phyloP scores from a whole-genome alignment of 163 green algal genomes.

The Coccomyxa subellipsoidea region DNA sequence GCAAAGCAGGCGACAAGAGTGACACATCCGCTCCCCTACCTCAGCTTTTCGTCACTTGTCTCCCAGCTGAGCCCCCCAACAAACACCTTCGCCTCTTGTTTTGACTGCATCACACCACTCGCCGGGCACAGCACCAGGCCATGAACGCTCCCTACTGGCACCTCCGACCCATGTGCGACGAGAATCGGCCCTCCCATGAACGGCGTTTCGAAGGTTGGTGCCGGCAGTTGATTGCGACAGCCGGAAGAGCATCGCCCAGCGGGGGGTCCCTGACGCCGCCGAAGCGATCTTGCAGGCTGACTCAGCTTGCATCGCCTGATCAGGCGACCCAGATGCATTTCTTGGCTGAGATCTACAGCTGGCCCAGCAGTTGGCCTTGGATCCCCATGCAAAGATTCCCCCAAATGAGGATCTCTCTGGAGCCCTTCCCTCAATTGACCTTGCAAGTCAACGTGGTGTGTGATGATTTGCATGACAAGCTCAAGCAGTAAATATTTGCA shows the following conservation, averaged over 20 bases:
- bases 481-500: too few species aligned
- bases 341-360: too few species aligned
- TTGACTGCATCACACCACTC: slow-evolving; percentile 5
- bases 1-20: not conserved
- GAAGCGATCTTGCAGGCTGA: not conserved
- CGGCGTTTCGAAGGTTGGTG: not conserved
- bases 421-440: too few species aligned
- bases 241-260: not conserved
- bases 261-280: too few species aligned
- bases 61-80: slow-evolving; percentile 93
- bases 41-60: slow-evolving; percentile 78
- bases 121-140: not conserved
- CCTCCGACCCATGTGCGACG: not conserved
- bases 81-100: slow-evolving; percentile 79
- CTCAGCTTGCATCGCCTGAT: not conserved
- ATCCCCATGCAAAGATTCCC: too few species aligned
- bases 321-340: not conserved
- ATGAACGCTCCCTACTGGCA: not conserved
- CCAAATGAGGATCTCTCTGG: too few species aligned
- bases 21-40: slow-evolving; percentile 15
- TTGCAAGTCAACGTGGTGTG: too few species aligned
- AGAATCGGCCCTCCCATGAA: not conserved
- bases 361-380: too few species aligned
- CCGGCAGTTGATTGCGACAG: not conserved
- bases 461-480: too few species aligned